Base-by-base conservation (phyloP, 495 filamentous ascomycete genomes). In the Penicilliopsis zonata region DNA sequence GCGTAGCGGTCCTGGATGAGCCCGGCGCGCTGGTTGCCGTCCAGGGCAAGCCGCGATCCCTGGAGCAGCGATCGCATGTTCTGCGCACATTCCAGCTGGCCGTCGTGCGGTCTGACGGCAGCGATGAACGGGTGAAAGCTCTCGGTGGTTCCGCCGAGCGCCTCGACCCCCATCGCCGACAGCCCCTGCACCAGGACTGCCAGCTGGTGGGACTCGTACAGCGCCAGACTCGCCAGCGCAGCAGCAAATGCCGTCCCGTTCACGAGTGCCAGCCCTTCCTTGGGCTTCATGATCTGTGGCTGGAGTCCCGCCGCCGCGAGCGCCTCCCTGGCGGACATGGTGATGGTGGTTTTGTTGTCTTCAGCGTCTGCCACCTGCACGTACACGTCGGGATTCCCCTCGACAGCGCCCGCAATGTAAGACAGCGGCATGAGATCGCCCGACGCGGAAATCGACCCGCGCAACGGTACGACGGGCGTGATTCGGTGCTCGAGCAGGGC, bases 231-330 rank as follows among this genome's bases (percentile, higher is more conserved):
- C 2, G 59, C 76, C 4, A 66, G 58, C 6, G 70, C 63, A 13
- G 60, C 63, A 24, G 68, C 70, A 13, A 67, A 59, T 3, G 77
- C 70, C 0, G 78, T 83, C 9, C 78, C 78, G 38, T 82, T 83
- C 15, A 79, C 55, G 12, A 83, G 41, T 2, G 64, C 76, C 3
- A 82, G 65, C 0, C 57, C 75, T 49, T 83, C 78, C 37, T 58
- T 58, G 12, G 54, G 52, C 3, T 38, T 31, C 23, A 58, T 37
- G 6, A 40, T 30, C 12, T 39, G 34, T 3, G 49, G 41, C 3
- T 25, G n/a, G 28, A 46, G 22, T 28, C 47, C 28, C 0, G 27
- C 21, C n/a, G 15, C 9, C 2, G 28, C 5, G 0, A 56, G 33
- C 1, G 52, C 52, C 7, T 40, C 32, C 14, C 31, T 21, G 1